Base-by-base conservation (phyloP, 495 filamentous ascomycete genomes). In the Viridothelium virens region DNA sequence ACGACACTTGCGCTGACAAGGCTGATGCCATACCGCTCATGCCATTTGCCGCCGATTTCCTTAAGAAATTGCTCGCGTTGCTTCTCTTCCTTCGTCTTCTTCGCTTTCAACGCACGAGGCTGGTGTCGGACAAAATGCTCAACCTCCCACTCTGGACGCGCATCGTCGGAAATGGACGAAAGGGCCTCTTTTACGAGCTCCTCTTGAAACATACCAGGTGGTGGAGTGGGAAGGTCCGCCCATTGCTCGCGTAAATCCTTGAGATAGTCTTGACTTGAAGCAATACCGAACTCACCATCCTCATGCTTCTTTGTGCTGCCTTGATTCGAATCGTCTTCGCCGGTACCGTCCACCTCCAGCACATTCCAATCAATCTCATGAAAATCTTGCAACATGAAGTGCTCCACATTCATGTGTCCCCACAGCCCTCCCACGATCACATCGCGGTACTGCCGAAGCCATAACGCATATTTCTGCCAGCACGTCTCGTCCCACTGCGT, bases 341-440 rank as follows among this genome's bases (percentile, higher is more conserved):
- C 83, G 2, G 75, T 71, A 16, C 84, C 65, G 7, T 36, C 53
- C 7, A 33, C 2, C 4, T 6, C 31, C 53, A 36, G 7, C n/a
- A 78, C 75, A 25, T 71, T 75, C 63, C 85, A 78, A 53, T 91
- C 79, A 56, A 97, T 81, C 14, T 96, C 83, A 11, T 89, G 78
- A 66, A 84, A 89, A 77, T 97, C 94, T 71, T 96, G 92, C 9
- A 99, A 77, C 71, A 97, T 84, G 77, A 97, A 99, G 74, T 99
- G 94, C 72, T 99, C 94, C 67, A 96, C 88, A 73, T 99, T 99
- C 92, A 99, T 97, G 74, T 99, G 94, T 1, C 93, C 94, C 70
- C 89, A 99, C 16, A 94, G 65, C 16, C 85, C 85, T 6, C 84
- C 84, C 44, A 91, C 83, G 11, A 99, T 79, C 11, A 99, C 87